Evolutionary conservation across 2,329 filamentous ascomycete genomes (phyloP), one percentile per base, ranked within the genome.

Genomic region (Aspergillus terreus): DNA sequence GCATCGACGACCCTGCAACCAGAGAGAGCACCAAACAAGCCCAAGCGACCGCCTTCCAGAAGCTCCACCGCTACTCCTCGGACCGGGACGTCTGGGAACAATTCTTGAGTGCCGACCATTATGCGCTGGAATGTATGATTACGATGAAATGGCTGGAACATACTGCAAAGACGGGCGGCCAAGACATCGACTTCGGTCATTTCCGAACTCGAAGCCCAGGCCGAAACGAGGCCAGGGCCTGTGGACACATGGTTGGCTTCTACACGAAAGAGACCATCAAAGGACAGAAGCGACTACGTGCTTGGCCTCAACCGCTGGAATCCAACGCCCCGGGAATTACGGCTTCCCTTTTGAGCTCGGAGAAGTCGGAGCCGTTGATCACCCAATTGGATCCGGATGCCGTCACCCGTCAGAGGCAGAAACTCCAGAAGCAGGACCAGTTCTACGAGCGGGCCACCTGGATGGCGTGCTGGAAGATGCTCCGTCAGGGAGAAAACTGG

Each of bases 361-460:
- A 83, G 46, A 76, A 75, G 61, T 82, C 80, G 23, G 83, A 83
- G 49, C 80, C 82, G 5, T 73, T 96, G 2, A 84, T 95, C 48
- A 95, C 90, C 1, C 90, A 96, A 61, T 78, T 99, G 32, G 94
- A 99, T 63, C 94, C 94, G 0, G 94, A 99, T 75, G 90, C 91
- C 5, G 79, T 85, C n/a, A 85, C 84, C 35, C 83, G 94, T 54
- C 92, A 97, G 70, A 80, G 80, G 45, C 83, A 88, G 49, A 83
- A 80, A 46, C 76, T 97, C 38, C 87, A 95, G 65, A 82, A 85
- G 21, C 84, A 92, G 62, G 94, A 99, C 65, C 85, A 90, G 58
- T 92, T 86, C 63, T 94, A 92, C 56, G 94, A 99, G 73, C 83
- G 87, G 48, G 88, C 91, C 2, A 88, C 95, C 44, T 97, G 94